Conservation (phyloP, 768 basidiomycete genomes). For the Trametes cubensis region DNA sequence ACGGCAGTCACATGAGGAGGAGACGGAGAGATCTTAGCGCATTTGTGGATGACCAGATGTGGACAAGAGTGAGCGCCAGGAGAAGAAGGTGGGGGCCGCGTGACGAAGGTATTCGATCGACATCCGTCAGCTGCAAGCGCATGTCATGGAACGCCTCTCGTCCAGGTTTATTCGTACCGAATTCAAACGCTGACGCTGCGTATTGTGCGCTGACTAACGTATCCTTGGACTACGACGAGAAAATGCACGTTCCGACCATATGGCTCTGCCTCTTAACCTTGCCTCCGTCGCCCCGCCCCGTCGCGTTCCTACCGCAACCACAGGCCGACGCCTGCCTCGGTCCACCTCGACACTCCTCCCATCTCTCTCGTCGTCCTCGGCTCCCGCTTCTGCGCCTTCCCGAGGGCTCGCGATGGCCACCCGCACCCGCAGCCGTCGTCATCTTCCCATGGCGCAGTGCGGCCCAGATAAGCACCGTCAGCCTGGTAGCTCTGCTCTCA, state of each 20-base stretch:
- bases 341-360: conserved; percentile 9
- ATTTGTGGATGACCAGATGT: conserved; percentile 2
- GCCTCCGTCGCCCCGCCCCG: not conserved
- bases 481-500: conserved; percentile 8
- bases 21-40: not conserved
- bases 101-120: conserved; percentile 10
- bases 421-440: not conserved
- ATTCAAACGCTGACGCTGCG: not conserved
- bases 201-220: no score
- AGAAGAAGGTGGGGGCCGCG: conserved; percentile 5
- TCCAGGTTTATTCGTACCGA: not conserved
- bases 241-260: no score
- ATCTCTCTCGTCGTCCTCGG: not conserved
- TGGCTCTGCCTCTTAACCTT: not conserved
- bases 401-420: not conserved
- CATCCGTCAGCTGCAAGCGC: conserved; percentile 4
- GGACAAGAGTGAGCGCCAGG: not conserved
- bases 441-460: conserved; percentile 8
- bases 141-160: not conserved
- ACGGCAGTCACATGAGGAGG: conserved; percentile 4
- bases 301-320: not conserved
- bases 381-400: not conserved
- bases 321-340: not conserved
- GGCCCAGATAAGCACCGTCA: conserved; percentile 18
- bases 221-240: no score